phyloP scores from a whole-genome alignment of 306 rosid species.

The Amphicarpaea edgeworthii region DNA sequence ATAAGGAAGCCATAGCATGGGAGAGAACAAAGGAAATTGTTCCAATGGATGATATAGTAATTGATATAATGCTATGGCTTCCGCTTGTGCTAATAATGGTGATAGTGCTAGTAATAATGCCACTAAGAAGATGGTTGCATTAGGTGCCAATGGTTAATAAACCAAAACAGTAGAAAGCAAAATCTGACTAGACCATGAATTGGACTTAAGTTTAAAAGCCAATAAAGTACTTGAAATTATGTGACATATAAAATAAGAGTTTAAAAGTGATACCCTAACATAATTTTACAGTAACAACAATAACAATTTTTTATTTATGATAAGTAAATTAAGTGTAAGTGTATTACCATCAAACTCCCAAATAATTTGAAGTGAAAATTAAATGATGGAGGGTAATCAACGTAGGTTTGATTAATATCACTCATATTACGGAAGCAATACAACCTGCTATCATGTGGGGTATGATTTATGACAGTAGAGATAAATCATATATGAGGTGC shows the following conservation, averaged over 20 bases:
- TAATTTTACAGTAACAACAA: too few relatives aligned
- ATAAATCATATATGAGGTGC: conserved; percentile 44
- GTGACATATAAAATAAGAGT: too few relatives aligned
- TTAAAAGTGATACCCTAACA: too few relatives aligned
- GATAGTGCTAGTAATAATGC: not conserved
- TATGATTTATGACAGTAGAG: not conserved
- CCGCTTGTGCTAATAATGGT: not conserved
- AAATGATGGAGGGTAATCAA: not conserved
- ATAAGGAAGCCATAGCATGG: conserved; percentile 51
- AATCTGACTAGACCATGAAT: conserved; percentile 31
- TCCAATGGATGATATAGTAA: conserved; percentile 23
- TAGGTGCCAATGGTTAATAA: conserved; percentile 31
- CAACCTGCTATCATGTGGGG: conserved; percentile 41
- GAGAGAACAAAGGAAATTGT: not conserved
- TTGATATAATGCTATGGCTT: too few relatives aligned
- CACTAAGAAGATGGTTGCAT: conserved; percentile 7
- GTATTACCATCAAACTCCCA: too few relatives aligned
- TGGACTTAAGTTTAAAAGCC: not conserved
- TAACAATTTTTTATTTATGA: too few relatives aligned
- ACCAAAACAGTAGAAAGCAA: conserved; percentile 6
- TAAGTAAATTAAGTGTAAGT: too few relatives aligned
- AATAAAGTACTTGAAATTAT: not conserved
- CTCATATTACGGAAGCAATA: not conserved
- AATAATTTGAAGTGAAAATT: conserved; percentile 19
- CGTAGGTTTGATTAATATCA: not conserved